phyloP scores from a whole-genome alignment of 106 monocot genomes.

The Dioscorea alata region DNA sequence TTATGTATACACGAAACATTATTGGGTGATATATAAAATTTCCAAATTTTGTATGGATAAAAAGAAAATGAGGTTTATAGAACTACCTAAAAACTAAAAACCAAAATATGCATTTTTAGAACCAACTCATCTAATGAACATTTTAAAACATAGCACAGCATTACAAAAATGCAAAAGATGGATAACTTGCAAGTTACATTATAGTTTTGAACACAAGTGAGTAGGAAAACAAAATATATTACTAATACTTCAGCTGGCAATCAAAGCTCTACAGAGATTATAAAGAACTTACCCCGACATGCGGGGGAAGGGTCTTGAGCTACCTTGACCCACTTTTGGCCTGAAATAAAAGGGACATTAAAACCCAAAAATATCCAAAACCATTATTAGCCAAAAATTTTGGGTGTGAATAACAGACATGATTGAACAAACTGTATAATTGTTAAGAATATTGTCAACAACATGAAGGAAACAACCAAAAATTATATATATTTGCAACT shows the following conservation, averaged over 20 bases:
- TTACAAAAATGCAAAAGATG: background rate
- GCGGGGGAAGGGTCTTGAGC: slow-evolving; percentile 17
- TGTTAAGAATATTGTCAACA: background rate
- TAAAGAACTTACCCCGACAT: slow-evolving; percentile 21
- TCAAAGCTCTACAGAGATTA: background rate
- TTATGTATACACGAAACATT: no score
- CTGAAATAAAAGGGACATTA: background rate
- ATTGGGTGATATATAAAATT: no score
- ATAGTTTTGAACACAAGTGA: background rate
- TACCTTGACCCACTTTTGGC: slow-evolving; percentile 2
- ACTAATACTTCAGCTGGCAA: background rate
- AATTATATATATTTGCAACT: background rate
- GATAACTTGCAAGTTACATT: background rate
- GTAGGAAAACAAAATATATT: background rate
- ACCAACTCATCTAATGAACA: background rate
- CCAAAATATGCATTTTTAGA: background rate
- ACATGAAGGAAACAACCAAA: background rate
- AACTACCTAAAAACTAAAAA: background rate
- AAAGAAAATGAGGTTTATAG: no score
- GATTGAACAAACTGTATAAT: background rate
- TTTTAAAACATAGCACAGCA: background rate
- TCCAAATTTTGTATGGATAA: no score
- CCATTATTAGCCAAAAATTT: background rate
- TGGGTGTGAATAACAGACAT: background rate
- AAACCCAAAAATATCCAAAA: background rate